Evolutionary conservation across 2,329 filamentous ascomycete genomes (phyloP), one percentile per base, ranked within the genome.

Genomic region (Aureobasidium pullulans): DNA sequence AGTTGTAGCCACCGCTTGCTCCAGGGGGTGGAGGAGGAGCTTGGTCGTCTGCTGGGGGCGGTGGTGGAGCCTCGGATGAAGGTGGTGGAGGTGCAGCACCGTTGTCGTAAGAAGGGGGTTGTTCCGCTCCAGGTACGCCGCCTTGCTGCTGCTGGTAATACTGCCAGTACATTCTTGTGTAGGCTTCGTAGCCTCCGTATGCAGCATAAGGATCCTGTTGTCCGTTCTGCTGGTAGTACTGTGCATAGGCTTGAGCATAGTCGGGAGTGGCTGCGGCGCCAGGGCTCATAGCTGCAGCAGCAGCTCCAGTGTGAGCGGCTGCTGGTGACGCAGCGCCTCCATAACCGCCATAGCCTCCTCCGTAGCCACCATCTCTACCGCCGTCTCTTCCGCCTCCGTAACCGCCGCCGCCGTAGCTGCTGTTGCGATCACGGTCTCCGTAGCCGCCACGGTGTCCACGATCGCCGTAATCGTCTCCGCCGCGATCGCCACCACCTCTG

Each of bases 151-250:
- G 63, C 39, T 63, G 60, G 28, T 53, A 53, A 28, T 62, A 64
- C 52, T 64, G 58, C 39, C 59, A 59, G 60, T 64, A 62, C 62
- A 62, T 62, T 48, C 60, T 63, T 32, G 58, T 47, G 57, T 64
- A 64, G 31, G 59, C 60, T 46, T 63, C 60, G 43, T 62, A 96
- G 57, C 91, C 92, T 62, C 91, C 91, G 66, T 93, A 96, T 11
- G 89, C 86, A 39, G 90, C 90, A 71, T 96, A 96, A 0, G 91
- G 91, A 67, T 96, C 89, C 64, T 82, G 23, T 23, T 23, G 77
- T 19, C 60, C 60, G 64, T 80, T 82, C 63, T 91, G 36, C 39
- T 61, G 53, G 28, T 59, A 92, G 72, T 93, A 93, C 71, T 92
- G 88, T 3, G 88, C 86, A 70, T 94, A 94, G 66, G 91, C 87